These are phyloP conservation scores for Metschnikowia vanudenii DNA, from an alignment of 805 yeast species.

Conservation along the genomic window DNA sequence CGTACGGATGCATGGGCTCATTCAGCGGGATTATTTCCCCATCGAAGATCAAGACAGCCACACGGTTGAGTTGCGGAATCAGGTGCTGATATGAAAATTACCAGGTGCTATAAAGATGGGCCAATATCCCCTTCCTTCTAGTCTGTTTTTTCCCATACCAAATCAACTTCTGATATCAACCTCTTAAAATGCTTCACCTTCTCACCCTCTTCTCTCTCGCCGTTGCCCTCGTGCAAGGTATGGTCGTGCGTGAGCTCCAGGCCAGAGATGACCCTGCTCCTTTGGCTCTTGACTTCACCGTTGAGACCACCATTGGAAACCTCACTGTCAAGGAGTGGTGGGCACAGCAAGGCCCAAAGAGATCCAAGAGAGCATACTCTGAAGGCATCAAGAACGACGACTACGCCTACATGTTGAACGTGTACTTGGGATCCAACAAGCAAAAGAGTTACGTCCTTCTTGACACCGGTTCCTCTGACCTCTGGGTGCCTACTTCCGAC, in stretches of 20 bases:
- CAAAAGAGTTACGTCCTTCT: conserved; percentile 33
- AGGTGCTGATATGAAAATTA: too few relatives aligned
- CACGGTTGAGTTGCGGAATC: too few relatives aligned
- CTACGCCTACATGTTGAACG: conserved; percentile 4
- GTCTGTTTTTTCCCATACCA: too few relatives aligned
- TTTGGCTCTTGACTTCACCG: conserved; percentile 15
- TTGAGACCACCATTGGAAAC: conserved; percentile 5
- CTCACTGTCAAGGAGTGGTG: conserved; percentile 7
- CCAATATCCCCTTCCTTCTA: too few relatives aligned
- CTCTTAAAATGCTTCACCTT: conserved; percentile 5
- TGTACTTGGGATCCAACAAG: conserved; percentile 26
- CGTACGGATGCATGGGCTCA: too few relatives aligned
- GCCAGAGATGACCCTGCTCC: conserved; percentile 11
- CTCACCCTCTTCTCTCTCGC: conserved; percentile 12
- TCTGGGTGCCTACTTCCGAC: conserved; percentile 30
- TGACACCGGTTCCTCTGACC: conserved; percentile 44
- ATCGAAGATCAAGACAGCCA: too few relatives aligned
- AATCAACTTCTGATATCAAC: too few relatives aligned
- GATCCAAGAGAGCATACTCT: conserved; percentile 5
- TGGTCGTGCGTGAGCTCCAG: conserved; percentile 8
- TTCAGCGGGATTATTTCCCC: too few relatives aligned
- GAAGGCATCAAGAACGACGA: conserved; percentile 2
- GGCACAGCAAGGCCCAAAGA: background rate
- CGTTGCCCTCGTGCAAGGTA: conserved; percentile 8
- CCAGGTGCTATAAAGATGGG: too few relatives aligned